These are phyloP conservation scores for Trametes meyenii DNA, from an alignment of 768 basidiomycete species.

Conservation along the genomic window DNA sequence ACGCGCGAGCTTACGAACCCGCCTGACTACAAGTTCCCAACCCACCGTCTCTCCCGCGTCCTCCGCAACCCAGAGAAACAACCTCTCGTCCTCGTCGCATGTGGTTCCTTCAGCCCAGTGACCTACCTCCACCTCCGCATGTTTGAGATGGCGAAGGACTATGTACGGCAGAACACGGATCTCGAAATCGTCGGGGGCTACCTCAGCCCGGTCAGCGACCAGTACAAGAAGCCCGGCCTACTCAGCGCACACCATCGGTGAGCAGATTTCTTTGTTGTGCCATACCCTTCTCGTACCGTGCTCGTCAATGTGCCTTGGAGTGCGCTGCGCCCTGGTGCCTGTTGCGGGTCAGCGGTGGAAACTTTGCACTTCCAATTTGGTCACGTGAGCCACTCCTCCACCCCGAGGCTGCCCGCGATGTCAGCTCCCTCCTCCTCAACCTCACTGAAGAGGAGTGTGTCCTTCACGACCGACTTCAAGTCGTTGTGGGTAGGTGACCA, in stretches of 20 bases:
- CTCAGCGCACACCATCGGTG: constrained; percentile 88
- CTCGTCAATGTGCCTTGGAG: neutral
- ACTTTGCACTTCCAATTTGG: neutral
- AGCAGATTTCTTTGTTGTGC: constrained; percentile 36
- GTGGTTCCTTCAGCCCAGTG: constrained; percentile 96
- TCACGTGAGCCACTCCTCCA: constrained; percentile 10
- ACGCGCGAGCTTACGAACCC: constrained; percentile 56
- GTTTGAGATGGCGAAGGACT: constrained; percentile 99
- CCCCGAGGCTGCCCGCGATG: neutral
- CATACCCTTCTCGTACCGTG: neutral
- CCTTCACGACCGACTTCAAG: no score
- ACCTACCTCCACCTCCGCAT: constrained; percentile 98
- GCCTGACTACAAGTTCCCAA: constrained; percentile 67
- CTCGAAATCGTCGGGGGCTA: constrained; percentile 96
- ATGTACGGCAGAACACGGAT: constrained; percentile 86
- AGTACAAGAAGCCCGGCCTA: constrained; percentile 96
- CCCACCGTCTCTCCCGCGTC: constrained; percentile 59
- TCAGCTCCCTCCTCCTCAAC: neutral
- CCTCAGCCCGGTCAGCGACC: constrained; percentile 93
- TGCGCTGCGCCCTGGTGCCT: neutral
- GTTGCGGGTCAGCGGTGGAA: neutral
- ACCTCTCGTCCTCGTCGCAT: constrained; percentile 94
- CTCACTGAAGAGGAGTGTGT: neutral
- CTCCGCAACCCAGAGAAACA: constrained; percentile 69
- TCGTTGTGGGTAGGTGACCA: no score